Conservation (phyloP, 2,329 filamentous ascomycete genomes). For the Cladosporium sp. region DNA sequence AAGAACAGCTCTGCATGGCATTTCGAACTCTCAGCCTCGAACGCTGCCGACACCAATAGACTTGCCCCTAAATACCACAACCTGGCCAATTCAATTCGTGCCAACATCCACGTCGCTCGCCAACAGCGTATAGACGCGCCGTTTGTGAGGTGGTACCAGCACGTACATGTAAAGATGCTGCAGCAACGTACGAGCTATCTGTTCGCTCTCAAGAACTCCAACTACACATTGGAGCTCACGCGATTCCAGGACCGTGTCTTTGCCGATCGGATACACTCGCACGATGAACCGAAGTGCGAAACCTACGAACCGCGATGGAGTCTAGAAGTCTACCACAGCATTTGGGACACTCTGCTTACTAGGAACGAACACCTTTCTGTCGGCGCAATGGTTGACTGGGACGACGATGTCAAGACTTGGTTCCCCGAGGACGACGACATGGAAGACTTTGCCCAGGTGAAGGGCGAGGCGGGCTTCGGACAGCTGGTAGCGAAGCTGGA, state of each 20-base stretch:
- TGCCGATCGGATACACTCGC: background rate
- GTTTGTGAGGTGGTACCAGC: conserved; percentile 26
- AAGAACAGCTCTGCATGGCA: conserved; percentile 34
- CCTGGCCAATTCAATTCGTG: conserved; percentile 26
- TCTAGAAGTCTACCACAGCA: conserved; percentile 31
- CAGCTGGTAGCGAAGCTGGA: conserved; percentile 33
- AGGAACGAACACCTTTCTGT: conserved; percentile 32
- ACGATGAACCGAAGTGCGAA: conserved; percentile 8
- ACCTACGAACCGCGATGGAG: conserved; percentile 33
- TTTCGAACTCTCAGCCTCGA: conserved; percentile 31
- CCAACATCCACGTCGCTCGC: conserved; percentile 21
- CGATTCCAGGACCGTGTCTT: conserved; percentile 32
- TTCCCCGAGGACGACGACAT: conserved; percentile 31
- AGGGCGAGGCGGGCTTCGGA: conserved; percentile 29
- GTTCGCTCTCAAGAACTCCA: conserved; percentile 30
- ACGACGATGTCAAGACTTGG: conserved; percentile 31
- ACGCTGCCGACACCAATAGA: conserved; percentile 23
- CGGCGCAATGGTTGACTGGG: conserved; percentile 32
- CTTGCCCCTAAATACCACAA: conserved; percentile 21
- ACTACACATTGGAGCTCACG: conserved; percentile 34
- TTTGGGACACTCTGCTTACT: conserved; percentile 33
- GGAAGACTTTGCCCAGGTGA: conserved; percentile 12
- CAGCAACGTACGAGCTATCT: conserved; percentile 31
- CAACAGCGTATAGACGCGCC: conserved; percentile 18
- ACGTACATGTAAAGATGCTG: conserved; percentile 21